phyloP scores from a whole-genome alignment of 2,329 filamentous ascomycete genomes.

The Teratosphaeria viscida region DNA sequence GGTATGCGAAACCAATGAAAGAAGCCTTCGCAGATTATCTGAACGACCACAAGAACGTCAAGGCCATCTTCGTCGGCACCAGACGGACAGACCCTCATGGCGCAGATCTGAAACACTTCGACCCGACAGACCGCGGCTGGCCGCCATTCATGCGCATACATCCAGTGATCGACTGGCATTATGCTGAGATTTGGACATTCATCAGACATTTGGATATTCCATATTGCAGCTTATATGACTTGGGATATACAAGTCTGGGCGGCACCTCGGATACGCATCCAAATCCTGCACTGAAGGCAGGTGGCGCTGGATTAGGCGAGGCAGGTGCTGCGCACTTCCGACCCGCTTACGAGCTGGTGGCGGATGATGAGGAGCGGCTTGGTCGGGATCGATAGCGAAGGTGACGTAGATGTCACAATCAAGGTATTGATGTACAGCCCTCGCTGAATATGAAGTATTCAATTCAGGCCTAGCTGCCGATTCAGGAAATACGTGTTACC shows the following conservation, averaged over 20 bases:
- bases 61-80: slow-evolving; percentile 79
- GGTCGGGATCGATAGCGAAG: slow-evolving; percentile 43
- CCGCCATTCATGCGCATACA: slow-evolving; percentile 86
- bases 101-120: slow-evolving; percentile 66
- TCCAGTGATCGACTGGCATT: slow-evolving; percentile 96
- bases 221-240: slow-evolving; percentile 81
- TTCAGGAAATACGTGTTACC: neutral
- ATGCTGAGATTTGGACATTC: slow-evolving; percentile 87
- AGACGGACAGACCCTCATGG: slow-evolving; percentile 88
- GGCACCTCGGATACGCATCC: slow-evolving; percentile 80
- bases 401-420: neutral
- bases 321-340: slow-evolving; percentile 41
- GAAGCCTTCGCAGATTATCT: slow-evolving; percentile 71
- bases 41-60: slow-evolving; percentile 50
- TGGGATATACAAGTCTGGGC: slow-evolving; percentile 84
- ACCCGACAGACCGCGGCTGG: slow-evolving; percentile 81
- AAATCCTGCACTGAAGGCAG: slow-evolving; percentile 58
- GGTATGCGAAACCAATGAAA: slow-evolving; percentile 71
- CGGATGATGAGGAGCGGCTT: slow-evolving; percentile 68
- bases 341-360: slow-evolving; percentile 64
- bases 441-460: neutral
- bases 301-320: slow-evolving; percentile 23
- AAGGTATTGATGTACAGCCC: neutral
- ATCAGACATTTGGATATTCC: slow-evolving; percentile 67
- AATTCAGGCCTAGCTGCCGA: neutral